phyloP scores from a whole-genome alignment of 2,329 filamentous ascomycete genomes.

The Exophiala bonariae region DNA sequence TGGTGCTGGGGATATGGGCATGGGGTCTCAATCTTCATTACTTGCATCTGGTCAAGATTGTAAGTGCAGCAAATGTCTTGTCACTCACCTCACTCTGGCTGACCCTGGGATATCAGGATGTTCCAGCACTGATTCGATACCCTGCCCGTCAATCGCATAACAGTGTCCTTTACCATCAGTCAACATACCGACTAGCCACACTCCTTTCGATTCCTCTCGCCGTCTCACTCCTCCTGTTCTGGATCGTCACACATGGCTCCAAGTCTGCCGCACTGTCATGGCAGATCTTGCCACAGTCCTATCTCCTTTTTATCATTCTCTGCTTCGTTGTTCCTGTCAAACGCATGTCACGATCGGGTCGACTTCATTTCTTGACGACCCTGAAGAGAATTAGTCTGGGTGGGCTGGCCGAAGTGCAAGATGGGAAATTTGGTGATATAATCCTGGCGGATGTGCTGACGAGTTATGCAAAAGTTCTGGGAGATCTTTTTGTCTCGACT shows the following conservation, averaged over 20 bases:
- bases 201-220: slow-evolving; percentile 71
- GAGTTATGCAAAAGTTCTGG: slow-evolving; percentile 89
- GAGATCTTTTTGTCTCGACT: slow-evolving; percentile 80
- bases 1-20: slow-evolving; percentile 88
- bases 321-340: slow-evolving; percentile 74
- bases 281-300: slow-evolving; percentile 83
- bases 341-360: slow-evolving; percentile 67
- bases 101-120: slow-evolving; percentile 57
- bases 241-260: slow-evolving; percentile 72
- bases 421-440: slow-evolving; percentile 94
- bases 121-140: slow-evolving; percentile 83
- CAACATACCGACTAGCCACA: slow-evolving; percentile 81
- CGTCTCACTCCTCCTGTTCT: slow-evolving; percentile 77
- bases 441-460: slow-evolving; percentile 91
- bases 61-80: slow-evolving; percentile 36
- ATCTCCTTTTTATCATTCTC: slow-evolving; percentile 70
- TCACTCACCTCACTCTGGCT: not conserved
- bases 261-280: slow-evolving; percentile 70
- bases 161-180: slow-evolving; percentile 73
- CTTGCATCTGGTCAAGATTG: slow-evolving; percentile 74
- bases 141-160: slow-evolving; percentile 69
- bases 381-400: slow-evolving; percentile 79
- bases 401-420: slow-evolving; percentile 78
- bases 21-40: slow-evolving; percentile 93
- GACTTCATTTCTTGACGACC: slow-evolving; percentile 72